Conservation (phyloP, 768 basidiomycete genomes). For the Suillus ampliporus region DNA sequence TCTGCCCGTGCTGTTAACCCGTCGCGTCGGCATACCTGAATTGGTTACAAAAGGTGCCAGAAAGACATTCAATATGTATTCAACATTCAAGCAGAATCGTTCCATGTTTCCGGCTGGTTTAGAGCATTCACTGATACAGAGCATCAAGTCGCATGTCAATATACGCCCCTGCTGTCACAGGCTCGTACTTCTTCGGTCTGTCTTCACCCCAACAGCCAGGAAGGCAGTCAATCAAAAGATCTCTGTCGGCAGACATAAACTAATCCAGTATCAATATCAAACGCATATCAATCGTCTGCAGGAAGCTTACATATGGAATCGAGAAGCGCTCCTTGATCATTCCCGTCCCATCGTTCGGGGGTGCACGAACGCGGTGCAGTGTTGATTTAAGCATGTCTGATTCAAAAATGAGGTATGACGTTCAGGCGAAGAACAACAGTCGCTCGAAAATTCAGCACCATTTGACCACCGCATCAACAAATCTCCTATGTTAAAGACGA, state of each 20-base stretch:
- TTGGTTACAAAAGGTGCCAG: too few species aligned
- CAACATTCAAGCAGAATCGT: too few species aligned
- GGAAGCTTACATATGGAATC: slow-evolving; percentile 59
- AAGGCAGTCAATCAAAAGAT: slow-evolving; percentile 52
- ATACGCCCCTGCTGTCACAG: slow-evolving; percentile 48
- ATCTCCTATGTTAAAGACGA: slow-evolving; percentile 59
- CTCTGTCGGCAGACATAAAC: slow-evolving; percentile 38
- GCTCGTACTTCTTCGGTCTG: slow-evolving; percentile 55
- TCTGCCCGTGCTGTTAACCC: too few species aligned
- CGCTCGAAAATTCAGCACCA: slow-evolving; percentile 17
- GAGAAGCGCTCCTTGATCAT: slow-evolving; percentile 61
- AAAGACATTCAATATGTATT: too few species aligned
- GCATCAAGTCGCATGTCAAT: slow-evolving; percentile 45
- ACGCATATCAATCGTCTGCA: not conserved
- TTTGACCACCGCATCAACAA: slow-evolving; percentile 54
- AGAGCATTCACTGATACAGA: slow-evolving; percentile 31
- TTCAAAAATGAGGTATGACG: not conserved
- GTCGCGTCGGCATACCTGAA: too few species aligned
- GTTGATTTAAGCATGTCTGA: slow-evolving; percentile 42
- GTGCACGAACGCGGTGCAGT: slow-evolving; percentile 57
- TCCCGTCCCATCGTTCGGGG: slow-evolving; percentile 28
- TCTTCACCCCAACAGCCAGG: slow-evolving; percentile 55
- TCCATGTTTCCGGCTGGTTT: not conserved
- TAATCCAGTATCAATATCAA: slow-evolving; percentile 29
- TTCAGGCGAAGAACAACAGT: not conserved